Conservation (phyloP, 2,329 filamentous ascomycete genomes). For the Lecanicillium sp. region DNA sequence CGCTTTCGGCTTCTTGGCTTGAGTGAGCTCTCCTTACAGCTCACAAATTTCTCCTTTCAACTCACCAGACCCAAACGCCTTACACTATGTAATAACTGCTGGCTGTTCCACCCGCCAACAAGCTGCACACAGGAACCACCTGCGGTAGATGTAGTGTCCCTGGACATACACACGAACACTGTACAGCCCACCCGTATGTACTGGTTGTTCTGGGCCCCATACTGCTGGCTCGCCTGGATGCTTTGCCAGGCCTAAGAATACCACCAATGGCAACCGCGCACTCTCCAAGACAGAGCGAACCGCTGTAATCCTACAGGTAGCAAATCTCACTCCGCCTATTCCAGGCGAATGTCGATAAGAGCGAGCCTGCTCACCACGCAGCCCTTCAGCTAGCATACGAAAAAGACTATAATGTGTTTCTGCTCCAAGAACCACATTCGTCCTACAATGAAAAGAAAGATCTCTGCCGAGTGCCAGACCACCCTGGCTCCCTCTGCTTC, state of each 20-base stretch:
- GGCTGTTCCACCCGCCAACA: neutral
- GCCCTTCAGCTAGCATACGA: conserved; percentile 2
- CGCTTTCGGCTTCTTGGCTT: neutral
- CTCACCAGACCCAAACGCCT: neutral
- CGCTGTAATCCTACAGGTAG: neutral
- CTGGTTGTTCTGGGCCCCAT: neutral
- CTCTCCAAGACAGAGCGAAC: conserved; percentile 1
- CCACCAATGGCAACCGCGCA: neutral
- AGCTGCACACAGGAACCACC: neutral
- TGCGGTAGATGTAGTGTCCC: neutral
- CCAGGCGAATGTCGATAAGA: conserved; percentile 2
- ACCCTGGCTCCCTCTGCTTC: neutral
- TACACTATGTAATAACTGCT: neutral
- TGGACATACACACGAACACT: neutral
- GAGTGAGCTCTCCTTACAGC: neutral
- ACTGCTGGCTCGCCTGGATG: neutral
- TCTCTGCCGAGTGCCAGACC: neutral
- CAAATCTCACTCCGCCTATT: neutral
- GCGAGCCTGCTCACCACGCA: neutral
- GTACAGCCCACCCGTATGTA: neutral
- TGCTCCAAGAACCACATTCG: neutral
- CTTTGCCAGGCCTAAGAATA: neutral
- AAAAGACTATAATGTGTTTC: conserved; percentile 1
- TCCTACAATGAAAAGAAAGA: neutral
- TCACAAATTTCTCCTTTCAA: neutral